Evolutionary conservation across 208 protist genomes (phyloP), one percentile per base, ranked within the genome.

Genomic region (Wallacemonas sp.): DNA sequence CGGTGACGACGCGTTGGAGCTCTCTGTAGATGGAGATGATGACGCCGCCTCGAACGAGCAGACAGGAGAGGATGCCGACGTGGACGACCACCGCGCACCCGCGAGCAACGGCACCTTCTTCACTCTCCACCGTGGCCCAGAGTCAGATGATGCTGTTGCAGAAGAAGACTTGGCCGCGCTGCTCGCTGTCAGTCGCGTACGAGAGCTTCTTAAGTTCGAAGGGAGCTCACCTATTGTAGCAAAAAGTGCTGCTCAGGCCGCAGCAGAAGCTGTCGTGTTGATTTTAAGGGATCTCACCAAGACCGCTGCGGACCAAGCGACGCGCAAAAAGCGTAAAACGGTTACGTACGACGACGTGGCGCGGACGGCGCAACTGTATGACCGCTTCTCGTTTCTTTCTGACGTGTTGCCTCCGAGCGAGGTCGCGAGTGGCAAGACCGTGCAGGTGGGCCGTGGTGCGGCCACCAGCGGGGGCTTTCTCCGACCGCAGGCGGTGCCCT

Each of bases 281-380:
- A 76, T 95, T 17, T 70, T 79, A 5, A 68, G 70, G 6, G 89
- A 95, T 58, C 66, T 95, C 30, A 72, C 79, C 5, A 33, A 58
- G 2, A 66, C 68, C 21, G 84, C 84, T 1, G 83, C 84, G 1
- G 74, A 60, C 15, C 76, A 89, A 63, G 79, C 89, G 14, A 62
- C 53, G 17, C 85, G 83, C 11, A 53, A 70, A 15, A 36, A 72
- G 28, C 83, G 84, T 53, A 83, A 77, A 56, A 90, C 80, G 11
- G 47, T 95, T 1, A 83, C 63, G 12, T 91, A 90, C 70, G 83
- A 84, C 30, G 89, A 95, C 60, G 41, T 95, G 0, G 76, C 83
- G 0, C 73, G 72, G 31, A 75, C 82, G 28, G 81, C 76, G 28
- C 76, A 80, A 41, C 49, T 89, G 58, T 76, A 80, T 60, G 89